Percentiles rank a stretch among this genome's conserved stretches.
phyloP scores from a whole-genome alignment of 352 stramenopile genomes.

The Pythium plurisporium region DNA sequence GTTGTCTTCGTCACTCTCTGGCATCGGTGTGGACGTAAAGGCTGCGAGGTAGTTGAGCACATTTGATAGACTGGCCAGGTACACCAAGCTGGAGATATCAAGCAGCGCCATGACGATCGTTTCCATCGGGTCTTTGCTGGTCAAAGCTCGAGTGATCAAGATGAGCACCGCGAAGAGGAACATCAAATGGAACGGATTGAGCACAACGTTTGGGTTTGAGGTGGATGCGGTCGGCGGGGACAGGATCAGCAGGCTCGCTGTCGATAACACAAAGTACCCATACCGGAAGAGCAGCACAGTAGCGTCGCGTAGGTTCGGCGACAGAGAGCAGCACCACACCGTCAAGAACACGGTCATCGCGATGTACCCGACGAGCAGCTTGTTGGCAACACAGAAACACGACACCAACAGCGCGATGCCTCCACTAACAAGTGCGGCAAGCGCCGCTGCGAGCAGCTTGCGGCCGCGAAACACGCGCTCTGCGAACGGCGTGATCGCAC shows the following conservation, averaged over 20 bases:
- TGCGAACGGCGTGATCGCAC: conserved; percentile 42
- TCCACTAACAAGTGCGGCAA: conserved; percentile 20
- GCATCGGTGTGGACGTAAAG: conserved; percentile 22
- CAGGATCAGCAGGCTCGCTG: conserved; percentile 40
- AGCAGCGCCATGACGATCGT: conserved; percentile 51
- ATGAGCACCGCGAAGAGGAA: conserved; percentile 37
- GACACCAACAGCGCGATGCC: conserved; percentile 3
- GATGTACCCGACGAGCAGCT: conserved; percentile 37
- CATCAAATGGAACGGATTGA: conserved; percentile 56
- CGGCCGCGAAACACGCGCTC: conserved; percentile 36
- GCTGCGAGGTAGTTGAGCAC: conserved; percentile 47
- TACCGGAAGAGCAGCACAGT: conserved; percentile 42
- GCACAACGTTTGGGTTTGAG: conserved; percentile 14
- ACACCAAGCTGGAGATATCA: conserved; percentile 47
- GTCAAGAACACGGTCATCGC: conserved; percentile 34
- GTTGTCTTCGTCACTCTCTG: conserved; percentile 12
- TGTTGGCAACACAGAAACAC: conserved; percentile 7
- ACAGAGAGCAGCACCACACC: conserved; percentile 29
- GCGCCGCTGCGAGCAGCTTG: conserved; percentile 18
- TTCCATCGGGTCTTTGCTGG: conserved; percentile 62
- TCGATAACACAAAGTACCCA: conserved; percentile 47
- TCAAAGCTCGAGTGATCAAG: conserved; percentile 41
- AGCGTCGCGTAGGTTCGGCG: conserved; percentile 44
- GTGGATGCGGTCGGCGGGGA: neutral
- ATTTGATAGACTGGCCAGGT: conserved; percentile 36